Conservation (phyloP, 805 yeast genomes). For the Wilhelminamyces savonicus region DNA sequence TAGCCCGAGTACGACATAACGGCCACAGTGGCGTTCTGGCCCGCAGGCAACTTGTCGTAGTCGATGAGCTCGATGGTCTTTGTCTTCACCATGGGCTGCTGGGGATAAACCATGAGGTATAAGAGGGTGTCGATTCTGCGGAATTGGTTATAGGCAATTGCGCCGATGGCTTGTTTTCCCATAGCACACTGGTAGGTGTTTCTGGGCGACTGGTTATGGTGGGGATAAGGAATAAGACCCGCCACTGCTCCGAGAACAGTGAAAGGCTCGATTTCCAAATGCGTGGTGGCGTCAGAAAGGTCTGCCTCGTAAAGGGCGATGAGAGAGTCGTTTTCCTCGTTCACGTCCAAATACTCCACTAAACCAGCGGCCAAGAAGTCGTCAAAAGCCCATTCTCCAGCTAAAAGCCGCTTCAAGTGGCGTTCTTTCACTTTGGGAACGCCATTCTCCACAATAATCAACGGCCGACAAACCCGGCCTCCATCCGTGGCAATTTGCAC, state of each 20-base stretch:
- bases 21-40: constrained; percentile 98
- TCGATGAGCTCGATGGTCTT: constrained; percentile 93
- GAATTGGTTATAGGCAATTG: constrained; percentile 95
- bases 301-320: constrained; percentile 76
- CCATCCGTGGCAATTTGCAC: constrained; percentile 99
- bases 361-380: constrained; percentile 81
- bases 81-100: constrained; percentile 98
- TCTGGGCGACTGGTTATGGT: constrained; percentile 89
- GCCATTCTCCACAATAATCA: constrained; percentile 79
- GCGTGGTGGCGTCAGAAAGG: constrained; percentile 53
- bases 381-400: constrained; percentile 80
- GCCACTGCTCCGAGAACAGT: constrained; percentile 91
- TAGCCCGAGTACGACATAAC: constrained; percentile 99
- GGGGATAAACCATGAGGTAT: constrained; percentile 97
- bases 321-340: constrained; percentile 91
- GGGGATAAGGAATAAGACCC: constrained; percentile 87
- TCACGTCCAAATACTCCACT: constrained; percentile 94
- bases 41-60: constrained; percentile 96
- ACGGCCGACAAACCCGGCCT: constrained; percentile 95
- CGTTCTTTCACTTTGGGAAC: constrained; percentile 61
- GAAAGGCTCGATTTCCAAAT: constrained; percentile 92
- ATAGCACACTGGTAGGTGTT: constrained; percentile 91
- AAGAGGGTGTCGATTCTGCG: constrained; percentile 90
- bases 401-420: constrained; percentile 57
- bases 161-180: constrained; percentile 99